A percentile compares a stretch with the other conserved stretches of the same genome.
Evolutionary conservation across 768 basidiomycete genomes (phyloP).

Genomic region (Glaciozyma martinii): DNA sequence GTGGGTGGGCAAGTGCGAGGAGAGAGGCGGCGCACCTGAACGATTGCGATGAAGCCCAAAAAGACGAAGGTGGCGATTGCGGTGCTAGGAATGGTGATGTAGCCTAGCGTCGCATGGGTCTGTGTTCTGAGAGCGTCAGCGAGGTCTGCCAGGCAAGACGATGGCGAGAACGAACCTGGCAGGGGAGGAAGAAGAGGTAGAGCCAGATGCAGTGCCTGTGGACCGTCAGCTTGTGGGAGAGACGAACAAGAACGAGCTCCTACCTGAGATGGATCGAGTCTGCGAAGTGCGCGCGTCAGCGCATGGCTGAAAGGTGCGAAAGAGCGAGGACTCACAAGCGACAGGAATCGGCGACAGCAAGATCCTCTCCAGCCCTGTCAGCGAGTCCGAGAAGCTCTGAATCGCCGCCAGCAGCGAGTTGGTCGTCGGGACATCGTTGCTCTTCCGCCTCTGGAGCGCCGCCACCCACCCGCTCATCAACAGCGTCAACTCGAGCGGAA

Average conservation of each 20-base stretch:
- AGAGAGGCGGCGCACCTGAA: neutral
- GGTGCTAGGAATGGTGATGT: neutral
- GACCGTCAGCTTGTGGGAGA: neutral
- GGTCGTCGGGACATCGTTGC: neutral
- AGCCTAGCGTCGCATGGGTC: neutral
- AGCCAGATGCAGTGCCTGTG: neutral
- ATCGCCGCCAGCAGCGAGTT: neutral
- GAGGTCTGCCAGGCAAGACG: no score
- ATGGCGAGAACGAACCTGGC: neutral
- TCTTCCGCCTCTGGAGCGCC: neutral
- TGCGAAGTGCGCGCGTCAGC: no score
- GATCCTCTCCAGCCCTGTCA: conserved; percentile 1
- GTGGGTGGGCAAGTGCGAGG: no score
- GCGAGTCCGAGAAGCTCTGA: neutral
- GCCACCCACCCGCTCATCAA: neutral
- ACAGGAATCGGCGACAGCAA: neutral
- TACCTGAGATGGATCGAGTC: no score
- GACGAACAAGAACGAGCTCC: no score
- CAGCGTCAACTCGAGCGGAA: neutral
- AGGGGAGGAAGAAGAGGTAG: neutral
- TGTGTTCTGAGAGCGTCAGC: neutral
- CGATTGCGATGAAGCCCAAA: neutral
- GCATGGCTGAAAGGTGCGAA: no score
- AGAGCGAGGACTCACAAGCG: neutral
- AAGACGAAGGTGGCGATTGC: neutral